A percentile compares a stretch with the other conserved stretches of the same genome.
Conservation (phyloP, 306 rosid genomes). For the Biancaea sappan region DNA sequence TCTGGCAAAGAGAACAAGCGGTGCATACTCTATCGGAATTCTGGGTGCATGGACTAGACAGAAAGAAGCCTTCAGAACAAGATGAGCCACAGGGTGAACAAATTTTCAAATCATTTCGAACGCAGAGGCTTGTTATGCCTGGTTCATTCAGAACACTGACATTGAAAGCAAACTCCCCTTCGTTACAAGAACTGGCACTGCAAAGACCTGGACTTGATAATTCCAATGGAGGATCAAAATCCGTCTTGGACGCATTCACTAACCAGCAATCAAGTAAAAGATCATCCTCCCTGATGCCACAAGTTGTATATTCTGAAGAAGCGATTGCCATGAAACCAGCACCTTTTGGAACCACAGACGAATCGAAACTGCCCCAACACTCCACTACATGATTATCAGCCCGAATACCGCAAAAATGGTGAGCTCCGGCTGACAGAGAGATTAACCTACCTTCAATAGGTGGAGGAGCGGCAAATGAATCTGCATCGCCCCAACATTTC, state of each 20-base stretch:
- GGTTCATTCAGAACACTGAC: conserved; percentile 73
- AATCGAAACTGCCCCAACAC: conserved; percentile 84
- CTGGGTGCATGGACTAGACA: conserved; percentile 77
- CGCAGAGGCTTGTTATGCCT: conserved; percentile 75
- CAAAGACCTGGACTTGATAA: conserved; percentile 91
- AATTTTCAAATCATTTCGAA: conserved; percentile 65
- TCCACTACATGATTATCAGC: conserved; percentile 72
- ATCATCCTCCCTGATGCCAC: conserved; percentile 88
- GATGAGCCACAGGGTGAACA: conserved; percentile 85
- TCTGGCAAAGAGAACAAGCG: conserved; percentile 94
- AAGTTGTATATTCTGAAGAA: conserved; percentile 75
- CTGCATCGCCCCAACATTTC: conserved; percentile 73
- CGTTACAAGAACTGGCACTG: conserved; percentile 47
- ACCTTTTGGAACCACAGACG: conserved; percentile 65
- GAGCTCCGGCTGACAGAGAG: conserved; percentile 64
- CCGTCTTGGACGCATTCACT: conserved; percentile 50
- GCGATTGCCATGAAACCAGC: conserved; percentile 80
- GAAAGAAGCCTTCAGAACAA: conserved; percentile 81
- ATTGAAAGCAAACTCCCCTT: conserved; percentile 69
- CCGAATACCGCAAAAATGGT: conserved; percentile 77
- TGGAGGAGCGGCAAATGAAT: conserved; percentile 47
- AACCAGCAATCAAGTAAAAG: conserved; percentile 87
- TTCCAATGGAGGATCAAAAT: conserved; percentile 84
- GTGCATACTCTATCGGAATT: conserved; percentile 80
- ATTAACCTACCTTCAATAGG: conserved; percentile 33